Base-by-base conservation (phyloP, 1,139 yeast species). In the Blastobotrys malaysiensis region DNA sequence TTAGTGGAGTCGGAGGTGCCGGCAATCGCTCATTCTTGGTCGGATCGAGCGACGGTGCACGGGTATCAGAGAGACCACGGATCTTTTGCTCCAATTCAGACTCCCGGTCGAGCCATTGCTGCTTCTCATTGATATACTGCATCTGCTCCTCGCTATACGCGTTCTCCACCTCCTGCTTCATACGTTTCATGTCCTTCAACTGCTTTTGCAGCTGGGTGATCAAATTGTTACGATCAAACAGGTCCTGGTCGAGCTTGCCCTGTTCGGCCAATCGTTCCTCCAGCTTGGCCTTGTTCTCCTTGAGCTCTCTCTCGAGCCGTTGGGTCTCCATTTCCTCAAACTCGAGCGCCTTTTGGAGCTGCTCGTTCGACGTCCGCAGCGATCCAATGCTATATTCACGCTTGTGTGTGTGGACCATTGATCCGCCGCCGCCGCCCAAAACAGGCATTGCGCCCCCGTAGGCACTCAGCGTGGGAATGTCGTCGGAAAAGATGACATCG, bases 121-220 rank as follows among this genome's bases (percentile, higher is more conserved):
- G 63, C 54, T 70, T 71, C 51, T 66, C 67, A 52, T 71, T 69
- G 46, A 70, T 63, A 52, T 65, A 62, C 45, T 63, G 67, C 60
- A 65, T 64, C 24, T 68, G 63, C 51, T 62, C 66, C 54, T 61
- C 59, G 5, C 64, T 59, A 13, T 63, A 47, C 27, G 62, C 66
- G 19, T 57, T 50, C 49, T 65, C 66, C 26, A 62, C 57, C 45
- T 57, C 61, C 22, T 61, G 67, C 50, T 59, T 63, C 48, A 60
- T 53, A 20, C 57, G 56, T 49, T 61, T 60, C 43, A 59, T 51
- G 1, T 58, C 63, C 51, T 63, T 62, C 36, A 62, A 54, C 56
- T 67, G 65, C 20, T 50, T 50, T 21, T 59, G 57, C 47, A 65
- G 57, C 14, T 46, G 47, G 14, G 54, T 57, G 3, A 67, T 61